phyloP scores from a whole-genome alignment of 1,139 yeast genomes.

The Magnusiomyces clavatus region DNA sequence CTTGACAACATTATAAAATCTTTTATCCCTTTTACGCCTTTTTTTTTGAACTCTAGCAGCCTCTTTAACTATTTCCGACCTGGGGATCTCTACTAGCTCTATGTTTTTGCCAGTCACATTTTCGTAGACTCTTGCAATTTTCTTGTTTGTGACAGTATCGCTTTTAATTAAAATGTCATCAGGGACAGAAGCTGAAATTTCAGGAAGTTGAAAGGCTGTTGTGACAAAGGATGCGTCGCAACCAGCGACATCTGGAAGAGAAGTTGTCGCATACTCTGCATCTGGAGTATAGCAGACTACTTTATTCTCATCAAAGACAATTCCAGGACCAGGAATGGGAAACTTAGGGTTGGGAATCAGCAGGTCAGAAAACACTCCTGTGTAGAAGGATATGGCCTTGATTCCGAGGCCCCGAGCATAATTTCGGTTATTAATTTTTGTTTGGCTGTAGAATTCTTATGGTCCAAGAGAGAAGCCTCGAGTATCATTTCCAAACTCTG shows the following conservation, averaged over 20 bases:
- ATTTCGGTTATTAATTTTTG: slow-evolving; percentile 38
- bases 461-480: slow-evolving; percentile 20
- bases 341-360: slow-evolving; percentile 1
- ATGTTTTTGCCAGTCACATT: slow-evolving; percentile 35
- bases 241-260: slow-evolving; percentile 31
- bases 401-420: slow-evolving; percentile 41
- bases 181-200: slow-evolving; percentile 33
- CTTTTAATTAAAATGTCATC: slow-evolving; percentile 40
- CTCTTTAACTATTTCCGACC: slow-evolving; percentile 3
- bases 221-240: slow-evolving; percentile 28
- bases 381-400: slow-evolving; percentile 44
- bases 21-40: slow-evolving; percentile 5
- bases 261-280: slow-evolving; percentile 22
- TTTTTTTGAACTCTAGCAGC: slow-evolving; percentile 6
- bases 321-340: slow-evolving; percentile 36
- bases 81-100: slow-evolving; percentile 18
- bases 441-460: slow-evolving; percentile 34
- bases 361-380: slow-evolving; percentile 39
- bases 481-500: slow-evolving; percentile 50
- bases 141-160: slow-evolving; percentile 35
- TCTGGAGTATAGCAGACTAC: slow-evolving; percentile 15
- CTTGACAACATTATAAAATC: slow-evolving; percentile 5
- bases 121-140: slow-evolving; percentile 39
- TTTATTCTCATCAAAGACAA: slow-evolving; percentile 29
- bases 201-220: slow-evolving; percentile 26